A percentile compares a stretch with the other conserved stretches of the same genome.
These are phyloP conservation scores for Aspergillus funiculosus DNA, from an alignment of 495 filamentous ascomycete genomes.

Conservation along the genomic window DNA sequence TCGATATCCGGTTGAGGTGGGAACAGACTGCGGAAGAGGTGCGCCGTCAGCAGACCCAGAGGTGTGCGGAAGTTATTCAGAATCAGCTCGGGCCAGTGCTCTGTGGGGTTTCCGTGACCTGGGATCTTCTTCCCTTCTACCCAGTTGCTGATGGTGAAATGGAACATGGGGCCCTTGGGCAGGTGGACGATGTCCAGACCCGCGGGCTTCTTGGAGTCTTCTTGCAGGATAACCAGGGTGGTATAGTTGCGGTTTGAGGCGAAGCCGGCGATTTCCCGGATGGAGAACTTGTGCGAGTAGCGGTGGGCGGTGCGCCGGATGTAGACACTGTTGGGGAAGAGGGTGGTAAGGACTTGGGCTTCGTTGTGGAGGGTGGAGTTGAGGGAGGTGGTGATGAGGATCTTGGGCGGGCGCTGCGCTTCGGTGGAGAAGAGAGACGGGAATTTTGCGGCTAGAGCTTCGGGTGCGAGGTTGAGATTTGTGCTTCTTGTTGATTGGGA, in stretches of 20 bases:
- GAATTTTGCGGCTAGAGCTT: constrained; percentile 66
- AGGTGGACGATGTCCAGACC: constrained; percentile 78
- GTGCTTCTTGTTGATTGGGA: constrained; percentile 62
- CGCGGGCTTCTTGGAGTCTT: constrained; percentile 74
- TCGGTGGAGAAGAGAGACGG: constrained; percentile 72
- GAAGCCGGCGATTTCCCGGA: constrained; percentile 84
- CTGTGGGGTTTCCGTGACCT: constrained; percentile 82
- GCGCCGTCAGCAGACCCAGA: constrained; percentile 81
- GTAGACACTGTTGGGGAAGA: constrained; percentile 87
- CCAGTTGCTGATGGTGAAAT: constrained; percentile 81
- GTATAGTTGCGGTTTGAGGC: constrained; percentile 76
- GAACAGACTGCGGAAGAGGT: constrained; percentile 77
- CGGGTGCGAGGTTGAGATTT: constrained; percentile 64
- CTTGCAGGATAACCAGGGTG: constrained; percentile 70
- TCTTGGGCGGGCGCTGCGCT: constrained; percentile 56
- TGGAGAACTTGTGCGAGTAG: constrained; percentile 76
- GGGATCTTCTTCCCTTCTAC: constrained; percentile 75
- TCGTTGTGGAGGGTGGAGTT: constrained; percentile 80
- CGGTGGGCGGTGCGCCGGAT: constrained; percentile 76
- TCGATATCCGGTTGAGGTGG: constrained; percentile 74
- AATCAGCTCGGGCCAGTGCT: constrained; percentile 87
- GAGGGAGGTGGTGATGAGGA: constrained; percentile 83
- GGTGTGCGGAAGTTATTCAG: constrained; percentile 95
- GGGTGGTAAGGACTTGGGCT: constrained; percentile 64
- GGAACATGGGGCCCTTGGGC: constrained; percentile 79